Base-by-base conservation (phyloP, 176 grass and related monocot species). In the Melocanna baccifera region DNA sequence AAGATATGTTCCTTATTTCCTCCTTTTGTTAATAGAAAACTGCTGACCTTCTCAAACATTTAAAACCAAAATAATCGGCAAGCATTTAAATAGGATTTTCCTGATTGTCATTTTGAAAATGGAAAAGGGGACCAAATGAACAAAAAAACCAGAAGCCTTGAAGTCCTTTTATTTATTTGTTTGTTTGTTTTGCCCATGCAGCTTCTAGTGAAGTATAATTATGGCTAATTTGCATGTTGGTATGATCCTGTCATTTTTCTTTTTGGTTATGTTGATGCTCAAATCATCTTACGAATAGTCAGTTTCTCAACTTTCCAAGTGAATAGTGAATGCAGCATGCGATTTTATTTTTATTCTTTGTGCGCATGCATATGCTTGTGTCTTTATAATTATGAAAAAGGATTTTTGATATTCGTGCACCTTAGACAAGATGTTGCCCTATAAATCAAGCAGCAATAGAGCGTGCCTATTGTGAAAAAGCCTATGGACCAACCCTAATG, bases 361-460 rank as follows among this genome's bases (percentile, higher is more conserved):
- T 85, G 64, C 16, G 26, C 84, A 90, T 86, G 88, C 58, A 23
- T 67, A 79, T 37, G 16, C 46, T 69, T 73, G 41, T 73, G 37
- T n/a, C 76, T 61, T 53, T 67, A 19, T 68, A 69, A 89, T 89
- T 85, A 58, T 79, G 67, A 64, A 61, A 66, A 45, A 16, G 50
- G 10, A 58, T 18, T 72, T 82, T 86, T 41, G 30, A 67, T 73
- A 78, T 83, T 48, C 30, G 79, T 83, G 84, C 73, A 59, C 67
- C n/a, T 37, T 79, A 51, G 79, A 74, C 12, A 67, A 86, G 73
- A 86, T 58, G 51, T 12, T 79, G 67, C 58, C 73, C 55, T 86
- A 70, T 62, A 87, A 83, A 83, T 90, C 66, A 83, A 83, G 75
- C 30, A 83, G 29, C 59, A 73, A 30, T 78, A 39, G 50, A 63